Evolutionary conservation across 805 yeast genomes (phyloP), one percentile per base, ranked within the genome.

Genomic region (Candida xiaguanensis): DNA sequence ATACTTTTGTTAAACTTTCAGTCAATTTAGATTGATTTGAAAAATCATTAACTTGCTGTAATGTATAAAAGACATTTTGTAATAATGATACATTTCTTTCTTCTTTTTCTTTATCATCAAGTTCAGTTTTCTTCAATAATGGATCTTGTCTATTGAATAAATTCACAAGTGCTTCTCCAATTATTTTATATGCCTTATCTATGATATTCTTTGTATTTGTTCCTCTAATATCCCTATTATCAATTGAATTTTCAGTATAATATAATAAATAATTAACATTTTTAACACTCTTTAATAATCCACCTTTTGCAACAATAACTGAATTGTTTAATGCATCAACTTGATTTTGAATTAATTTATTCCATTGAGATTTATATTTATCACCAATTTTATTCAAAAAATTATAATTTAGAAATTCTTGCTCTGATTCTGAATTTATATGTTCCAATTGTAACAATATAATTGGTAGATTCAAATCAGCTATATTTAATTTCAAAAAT

Each of bases 361-460:
- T 61, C 95, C 95, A 87, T 13, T 67, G 64, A 25, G 58, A 59
- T 29, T 61, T 61, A 31, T 79, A 63, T 53, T 74, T 75, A 20
- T 77, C 78, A n/a, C 66, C 60, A 4, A 80, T 47, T 43, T 75
- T 77, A 23, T 65, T 67, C 44, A 82, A 64, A 38, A 72, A 65
- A 28, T 72, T 67, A 42, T 75, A 63, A 15, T 74, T 61, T 27
- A 68, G 54, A 48, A 73, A 86, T 46, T 85, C 95, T 52, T 82
- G 89, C 53, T 77, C 75, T 1, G 82, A 66, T 8, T 33, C 24
- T n/a, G 20, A 7, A 75, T 61, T 8, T 41, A 45, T 56, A 51
- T 45, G 42, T 26, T 59, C 63, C 37, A 68, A 40, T 20, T 58
- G 56, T 2, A 56, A 45, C 37, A 68, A 48, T n/a, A 65, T 44